A percentile compares a stretch with the other conserved stretches of the same genome.
These are phyloP conservation scores for Aspergillus japonicus DNA, from an alignment of 2,329 filamentous ascomycete genomes.

Conservation along the genomic window DNA sequence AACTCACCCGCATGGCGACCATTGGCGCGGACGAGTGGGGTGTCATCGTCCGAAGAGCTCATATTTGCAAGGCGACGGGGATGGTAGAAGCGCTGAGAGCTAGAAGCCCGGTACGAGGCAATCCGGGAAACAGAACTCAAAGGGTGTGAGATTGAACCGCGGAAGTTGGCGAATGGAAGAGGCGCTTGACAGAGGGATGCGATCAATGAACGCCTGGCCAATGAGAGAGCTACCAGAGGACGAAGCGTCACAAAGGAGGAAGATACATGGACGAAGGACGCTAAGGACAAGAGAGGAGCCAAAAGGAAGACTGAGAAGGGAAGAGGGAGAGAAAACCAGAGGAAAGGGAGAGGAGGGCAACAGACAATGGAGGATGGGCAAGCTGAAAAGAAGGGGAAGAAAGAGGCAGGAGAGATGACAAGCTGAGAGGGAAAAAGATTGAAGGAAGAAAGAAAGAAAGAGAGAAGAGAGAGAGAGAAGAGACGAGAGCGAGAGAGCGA, in stretches of 20 bases:
- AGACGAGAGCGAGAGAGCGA: constrained; percentile 22
- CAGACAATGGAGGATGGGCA: neutral
- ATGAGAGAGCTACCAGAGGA: constrained; percentile 25
- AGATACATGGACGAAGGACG: constrained; percentile 13
- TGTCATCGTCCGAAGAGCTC: constrained; percentile 76
- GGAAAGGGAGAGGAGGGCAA: constrained; percentile 12
- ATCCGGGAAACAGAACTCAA: constrained; percentile 11
- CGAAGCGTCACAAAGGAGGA: constrained; percentile 15
- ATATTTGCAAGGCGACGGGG: constrained; percentile 38
- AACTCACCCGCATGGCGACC: constrained; percentile 65
- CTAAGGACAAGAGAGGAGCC: neutral
- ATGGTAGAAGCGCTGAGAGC: constrained; percentile 13
- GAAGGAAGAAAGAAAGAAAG: constrained; percentile 11
- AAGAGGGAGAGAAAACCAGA: neutral
- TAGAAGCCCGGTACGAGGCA: constrained; percentile 17
- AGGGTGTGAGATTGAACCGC: constrained; percentile 22
- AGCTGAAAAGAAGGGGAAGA: neutral
- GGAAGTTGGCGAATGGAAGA: constrained; percentile 32
- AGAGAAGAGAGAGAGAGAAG: constrained; percentile 20
- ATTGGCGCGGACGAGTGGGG: constrained; percentile 68
- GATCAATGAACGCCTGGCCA: constrained; percentile 34
- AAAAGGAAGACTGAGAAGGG: neutral
- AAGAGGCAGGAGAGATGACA: constrained; percentile 22
- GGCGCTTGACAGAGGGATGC: constrained; percentile 34
- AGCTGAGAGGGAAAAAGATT: constrained; percentile 15